Evolutionary conservation across 306 rosid genomes (phyloP), one percentile per base, ranked within the genome.

Genomic region (Dalbergia oliveri): DNA sequence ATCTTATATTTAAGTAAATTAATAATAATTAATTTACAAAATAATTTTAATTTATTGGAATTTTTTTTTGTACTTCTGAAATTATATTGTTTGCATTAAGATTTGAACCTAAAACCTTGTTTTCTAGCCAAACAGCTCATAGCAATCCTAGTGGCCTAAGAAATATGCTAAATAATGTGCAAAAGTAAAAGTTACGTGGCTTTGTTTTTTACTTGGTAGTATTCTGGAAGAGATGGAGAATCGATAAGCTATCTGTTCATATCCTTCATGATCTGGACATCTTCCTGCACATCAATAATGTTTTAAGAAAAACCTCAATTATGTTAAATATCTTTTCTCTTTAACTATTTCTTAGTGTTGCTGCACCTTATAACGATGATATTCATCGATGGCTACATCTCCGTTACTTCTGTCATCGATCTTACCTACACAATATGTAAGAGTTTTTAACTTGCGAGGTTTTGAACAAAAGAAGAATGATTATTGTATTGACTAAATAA

Each of bases 161-260:
- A 26, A 21, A 26, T 26, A 1, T 2, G 31, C 31, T 26, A 26
- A 26, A 2, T 26, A 26, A 26, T 50, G 15, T 13, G 16, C 62
- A 60, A 44, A 69, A 37, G n/a, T 8, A 45, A 11, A 6, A 53
- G 7, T 73, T 11, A 8, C 15, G 12, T 1, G 9, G 11, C 9
- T 63, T 81, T 6, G 3, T 8, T 65, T 81, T 69, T 69, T 87
- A 90, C 94, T 86, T 70, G 94, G 90, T 14, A 90, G 53, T 44
- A 90, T 14, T 85, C 93, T 82, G 4, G 97, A 66, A 26, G 97
- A 81, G 33, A 92, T 86, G 41, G 97, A 92, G 77, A 90, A 84
- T 71, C 94, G 82, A 41, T 84, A 90, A 9, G 93, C 93, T n/a
- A 82, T 90, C 94, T 54, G n/a, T 79, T 78, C 74, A 92, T 79